phyloP scores from a whole-genome alignment of 805 yeast genomes.

The Yamadazyma philogaea region DNA sequence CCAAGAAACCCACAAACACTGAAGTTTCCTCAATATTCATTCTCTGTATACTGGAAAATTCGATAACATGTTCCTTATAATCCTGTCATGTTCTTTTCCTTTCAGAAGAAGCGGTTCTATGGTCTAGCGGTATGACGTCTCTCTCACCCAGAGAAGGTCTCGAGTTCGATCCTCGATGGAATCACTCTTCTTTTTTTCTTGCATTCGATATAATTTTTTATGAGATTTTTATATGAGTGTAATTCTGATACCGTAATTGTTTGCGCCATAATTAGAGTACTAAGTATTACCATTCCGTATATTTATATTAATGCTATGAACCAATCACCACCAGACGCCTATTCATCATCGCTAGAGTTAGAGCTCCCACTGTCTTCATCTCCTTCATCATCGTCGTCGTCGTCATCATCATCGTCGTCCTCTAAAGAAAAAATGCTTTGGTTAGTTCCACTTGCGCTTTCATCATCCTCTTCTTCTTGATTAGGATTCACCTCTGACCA shows the following conservation, averaged over 20 bases:
- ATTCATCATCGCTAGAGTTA: conserved; percentile 10
- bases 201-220: too few relatives aligned
- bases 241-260: too few relatives aligned
- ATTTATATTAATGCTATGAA: conserved; percentile 5
- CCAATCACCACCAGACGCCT: conserved; percentile 1
- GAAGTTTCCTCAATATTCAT: too few relatives aligned
- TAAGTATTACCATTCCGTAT: not conserved
- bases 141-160: conserved; percentile 31
- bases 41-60: too few relatives aligned
- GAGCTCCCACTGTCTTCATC: not conserved
- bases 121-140: conserved; percentile 34
- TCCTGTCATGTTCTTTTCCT: too few relatives aligned
- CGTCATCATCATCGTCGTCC: conserved; percentile 14
- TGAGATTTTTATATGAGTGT: too few relatives aligned
- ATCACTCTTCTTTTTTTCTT: conserved; percentile 19
- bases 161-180: conserved; percentile 34
- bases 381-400: conserved; percentile 11
- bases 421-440: conserved; percentile 16
- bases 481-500: conserved; percentile 58
- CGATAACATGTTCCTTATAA: not conserved
- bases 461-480: conserved; percentile 63
- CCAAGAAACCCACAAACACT: too few relatives aligned
- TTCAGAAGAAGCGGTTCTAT: conserved; percentile 19
- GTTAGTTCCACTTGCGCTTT: conserved; percentile 29
- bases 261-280: too few relatives aligned